These are phyloP conservation scores for Alternaria triticimaculans DNA, from an alignment of 2,329 filamentous ascomycete genomes.

Conservation along the genomic window DNA sequence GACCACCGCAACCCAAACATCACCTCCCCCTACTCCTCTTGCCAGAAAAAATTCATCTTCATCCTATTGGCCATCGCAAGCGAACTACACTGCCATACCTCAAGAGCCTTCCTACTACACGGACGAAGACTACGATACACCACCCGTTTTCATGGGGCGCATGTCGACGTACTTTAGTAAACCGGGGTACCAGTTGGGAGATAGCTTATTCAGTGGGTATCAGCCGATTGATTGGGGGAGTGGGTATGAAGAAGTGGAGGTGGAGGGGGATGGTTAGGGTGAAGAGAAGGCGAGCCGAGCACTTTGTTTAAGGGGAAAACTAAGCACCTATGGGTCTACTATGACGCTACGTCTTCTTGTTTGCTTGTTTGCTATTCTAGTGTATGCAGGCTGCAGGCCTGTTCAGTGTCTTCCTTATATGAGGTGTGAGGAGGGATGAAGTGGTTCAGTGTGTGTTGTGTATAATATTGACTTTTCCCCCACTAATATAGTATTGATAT, in stretches of 20 bases:
- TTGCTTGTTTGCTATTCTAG: not conserved
- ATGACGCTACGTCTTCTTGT: not conserved
- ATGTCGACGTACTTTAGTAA: slow-evolving; percentile 44
- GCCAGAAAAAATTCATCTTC: slow-evolving; percentile 13
- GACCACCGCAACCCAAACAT: slow-evolving; percentile 35
- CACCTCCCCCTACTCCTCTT: slow-evolving; percentile 16
- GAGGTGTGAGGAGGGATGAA: not conserved
- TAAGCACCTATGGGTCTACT: not conserved
- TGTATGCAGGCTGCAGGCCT: not conserved
- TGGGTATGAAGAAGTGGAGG: not conserved
- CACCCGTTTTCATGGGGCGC: slow-evolving; percentile 39
- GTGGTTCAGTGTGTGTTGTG: not conserved
- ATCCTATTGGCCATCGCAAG: slow-evolving; percentile 8
- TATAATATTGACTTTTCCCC: not conserved
- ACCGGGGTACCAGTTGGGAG: slow-evolving; percentile 42
- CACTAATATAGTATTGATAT: not conserved
- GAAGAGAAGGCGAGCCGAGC: not conserved
- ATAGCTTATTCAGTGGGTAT: slow-evolving; percentile 37
- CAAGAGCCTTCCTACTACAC: slow-evolving; percentile 9
- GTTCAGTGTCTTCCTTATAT: not conserved
- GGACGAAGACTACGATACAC: slow-evolving; percentile 17
- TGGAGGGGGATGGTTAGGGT: not conserved
- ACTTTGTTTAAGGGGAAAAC: not conserved
- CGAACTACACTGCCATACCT: slow-evolving; percentile 14
- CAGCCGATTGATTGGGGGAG: slow-evolving; percentile 10